Evolutionary conservation across 2,329 filamentous ascomycete genomes (phyloP), one percentile per base, ranked within the genome.

Genomic region (Meredithiella fracta): DNA sequence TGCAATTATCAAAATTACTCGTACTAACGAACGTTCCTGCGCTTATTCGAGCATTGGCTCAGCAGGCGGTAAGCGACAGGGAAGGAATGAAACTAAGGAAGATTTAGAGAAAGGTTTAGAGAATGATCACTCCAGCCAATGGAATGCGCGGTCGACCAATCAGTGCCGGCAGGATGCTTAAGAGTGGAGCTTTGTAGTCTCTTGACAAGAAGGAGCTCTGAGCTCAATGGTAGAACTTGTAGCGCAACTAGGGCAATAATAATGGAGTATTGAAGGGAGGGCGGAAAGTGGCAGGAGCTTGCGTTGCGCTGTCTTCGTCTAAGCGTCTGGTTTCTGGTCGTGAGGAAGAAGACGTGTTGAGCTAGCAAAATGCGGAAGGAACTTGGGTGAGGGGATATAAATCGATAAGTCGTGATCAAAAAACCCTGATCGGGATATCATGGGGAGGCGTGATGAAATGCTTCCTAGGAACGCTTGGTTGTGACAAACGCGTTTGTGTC

Each of bases 131-230:
- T 29, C 47, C 29, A 52, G 22, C 17, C 29, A 52, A 38, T 38
- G 29, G 50, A 52, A 23, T 29, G 31, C 31, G 14, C 11, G 3
- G n/a, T 52, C 29, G 11, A 23, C 50, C 31, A 52, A 52, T 52
- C 50, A 52, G 14, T 52, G 31, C 50, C n/a, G 31, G 50, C 50
- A 52, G 50, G 31, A 52, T 52, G 29, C 15, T 37, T 38, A 38
- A 51, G 50, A 52, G 50, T 40, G 50, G 50, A 52, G 11, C 50
- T 49, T 8, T 49, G 29, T 34, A n/a, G n/a, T 34, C 11, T 34
- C 29, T 34, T 34, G 11, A 34, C n/a, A n/a, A n/a, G n/a, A n/a
- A n/a, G n/a, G 11, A 34, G 29, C 29, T 34, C 29, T 34, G 29
- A 34, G 29, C 29, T 34, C 29, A 34, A 34, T 34, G 29, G 29